Conservation (phyloP, 2,329 filamentous ascomycete genomes). For the Allantophomopsis cytisporea region DNA sequence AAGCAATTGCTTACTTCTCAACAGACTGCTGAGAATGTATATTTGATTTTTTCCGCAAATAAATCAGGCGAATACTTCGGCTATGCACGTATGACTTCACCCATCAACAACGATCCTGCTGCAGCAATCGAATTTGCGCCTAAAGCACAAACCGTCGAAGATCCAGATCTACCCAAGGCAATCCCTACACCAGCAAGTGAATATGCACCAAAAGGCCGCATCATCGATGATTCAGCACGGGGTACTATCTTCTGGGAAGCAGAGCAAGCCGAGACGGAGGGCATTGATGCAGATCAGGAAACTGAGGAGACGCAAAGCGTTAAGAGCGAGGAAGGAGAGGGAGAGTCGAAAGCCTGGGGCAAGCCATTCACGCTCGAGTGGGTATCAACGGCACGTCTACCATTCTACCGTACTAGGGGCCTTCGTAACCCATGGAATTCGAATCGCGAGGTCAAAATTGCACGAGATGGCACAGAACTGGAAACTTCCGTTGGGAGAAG, state of each 20-base stretch:
- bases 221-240: constrained; percentile 86
- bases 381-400: constrained; percentile 70
- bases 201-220: constrained; percentile 66
- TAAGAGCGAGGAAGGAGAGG: constrained; percentile 23
- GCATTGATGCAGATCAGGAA: constrained; percentile 24
- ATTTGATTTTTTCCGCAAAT: constrained; percentile 89
- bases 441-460: constrained; percentile 91
- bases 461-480: constrained; percentile 84
- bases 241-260: constrained; percentile 97
- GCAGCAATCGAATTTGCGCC: constrained; percentile 58
- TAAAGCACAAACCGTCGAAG: constrained; percentile 41
- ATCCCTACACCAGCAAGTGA: constrained; percentile 70
- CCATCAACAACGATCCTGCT: constrained; percentile 64
- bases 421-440: constrained; percentile 90
- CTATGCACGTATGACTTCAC: constrained; percentile 79
- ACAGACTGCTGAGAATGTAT: constrained; percentile 71
- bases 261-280: constrained; percentile 41
- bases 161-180: constrained; percentile 60
- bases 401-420: constrained; percentile 80
- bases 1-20: not conserved
- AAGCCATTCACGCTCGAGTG: constrained; percentile 88
- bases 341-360: constrained; percentile 57
- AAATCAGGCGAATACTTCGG: constrained; percentile 97
- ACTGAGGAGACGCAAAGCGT: constrained; percentile 26
- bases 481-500: constrained; percentile 70